phyloP scores from a whole-genome alignment of 2,329 filamentous ascomycete species.

The Aspergillus sp. region DNA sequence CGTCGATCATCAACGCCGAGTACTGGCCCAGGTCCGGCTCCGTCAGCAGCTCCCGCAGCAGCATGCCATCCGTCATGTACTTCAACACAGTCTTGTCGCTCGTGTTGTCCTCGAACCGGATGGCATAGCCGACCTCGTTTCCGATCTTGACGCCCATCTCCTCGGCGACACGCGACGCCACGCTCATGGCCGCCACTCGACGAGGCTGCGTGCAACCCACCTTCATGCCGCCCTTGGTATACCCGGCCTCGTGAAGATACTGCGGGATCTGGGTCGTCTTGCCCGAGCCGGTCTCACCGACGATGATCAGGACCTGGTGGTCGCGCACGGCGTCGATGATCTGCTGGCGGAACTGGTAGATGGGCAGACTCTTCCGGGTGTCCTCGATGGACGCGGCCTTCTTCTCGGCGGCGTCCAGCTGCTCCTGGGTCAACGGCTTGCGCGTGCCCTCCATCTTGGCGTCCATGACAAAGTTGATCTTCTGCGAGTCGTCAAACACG shows the following conservation, averaged over 20 bases:
- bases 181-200: constrained; percentile 94
- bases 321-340: constrained; percentile 83
- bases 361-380: constrained; percentile 83
- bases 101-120: constrained; percentile 91
- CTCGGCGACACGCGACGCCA: constrained; percentile 92
- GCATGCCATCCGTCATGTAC: constrained; percentile 97
- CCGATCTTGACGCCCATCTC: constrained; percentile 89
- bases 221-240: constrained; percentile 78
- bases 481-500: constrained; percentile 85
- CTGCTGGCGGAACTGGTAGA: constrained; percentile 82
- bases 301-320: constrained; percentile 85
- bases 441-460: constrained; percentile 69
- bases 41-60: constrained; percentile 84
- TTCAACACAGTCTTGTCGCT: constrained; percentile 89
- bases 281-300: constrained; percentile 90
- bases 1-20: constrained; percentile 90
- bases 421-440: constrained; percentile 71
- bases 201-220: constrained; percentile 93
- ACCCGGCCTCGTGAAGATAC: constrained; percentile 88
- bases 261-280: constrained; percentile 96
- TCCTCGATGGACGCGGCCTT: constrained; percentile 88
- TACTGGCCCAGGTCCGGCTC: constrained; percentile 82
- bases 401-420: constrained; percentile 84
- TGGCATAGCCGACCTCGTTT: constrained; percentile 89
- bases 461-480: constrained; percentile 80